Evolutionary conservation across 345 rosid species (phyloP), one percentile per base, ranked within the genome.

Genomic region (Combretum micranthum): DNA sequence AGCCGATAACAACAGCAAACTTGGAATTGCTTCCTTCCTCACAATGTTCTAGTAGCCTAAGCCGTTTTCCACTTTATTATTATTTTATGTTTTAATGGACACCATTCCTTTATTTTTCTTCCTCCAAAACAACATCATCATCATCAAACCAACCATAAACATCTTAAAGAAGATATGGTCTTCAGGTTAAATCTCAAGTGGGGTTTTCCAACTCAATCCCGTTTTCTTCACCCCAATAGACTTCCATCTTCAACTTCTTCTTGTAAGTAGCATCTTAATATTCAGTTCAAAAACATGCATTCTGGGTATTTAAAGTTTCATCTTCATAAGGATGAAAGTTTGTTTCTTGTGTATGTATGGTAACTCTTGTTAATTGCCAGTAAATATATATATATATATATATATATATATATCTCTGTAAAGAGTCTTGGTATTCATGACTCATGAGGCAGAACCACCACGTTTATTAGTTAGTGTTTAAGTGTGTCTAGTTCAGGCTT

Each of bases 121-220:
- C 12, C 11, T 19, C 42, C 26, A 39, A 32, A 48, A 21, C 47
- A 47, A 39, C 55, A 4, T 13, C 20, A 15, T 7, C 55, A 4
- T 13, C 20, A 15, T 7, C 18, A 19, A n/a, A 22, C 12, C 42
- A 2, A 15, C 52, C n/a, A 46, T 23, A 17, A 16, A 25, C 44
- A 26, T 50, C 42, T 18, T 55, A 20, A 67, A 62, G 67, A 67
- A 62, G 63, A 68, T 23, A 59, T 69, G 76, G 76, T 75, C 56
- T 77, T 77, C 67, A 70, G 84, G 65, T 69, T 72, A 20, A 39
- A 65, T 57, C 72, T 74, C 59, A 73, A 75, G 60, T 70, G 64
- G 70, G 72, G 51, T 63, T 62, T 64, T 63, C 82, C 81, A 0
- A 23, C 67, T 20, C 73, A 49, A 11, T 71, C 84, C 47, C 76